phyloP scores from a whole-genome alignment of 31 red algal genomes.

The Asparagopsis taxiformis region DNA sequence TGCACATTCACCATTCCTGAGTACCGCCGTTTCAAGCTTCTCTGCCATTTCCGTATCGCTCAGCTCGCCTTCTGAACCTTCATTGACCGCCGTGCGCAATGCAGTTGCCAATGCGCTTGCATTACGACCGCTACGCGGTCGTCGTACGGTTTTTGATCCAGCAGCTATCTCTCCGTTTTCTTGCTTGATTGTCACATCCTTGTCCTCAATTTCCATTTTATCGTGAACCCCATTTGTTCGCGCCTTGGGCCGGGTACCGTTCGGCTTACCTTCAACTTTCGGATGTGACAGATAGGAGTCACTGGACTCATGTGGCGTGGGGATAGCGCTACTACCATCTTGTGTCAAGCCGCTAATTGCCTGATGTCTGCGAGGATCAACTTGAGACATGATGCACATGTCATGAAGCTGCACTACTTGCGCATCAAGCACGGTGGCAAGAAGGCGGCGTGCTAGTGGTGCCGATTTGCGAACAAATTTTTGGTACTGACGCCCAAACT shows the following conservation, averaged over 20 bases:
- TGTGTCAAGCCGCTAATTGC: background rate
- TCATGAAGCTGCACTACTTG: conserved; percentile 53
- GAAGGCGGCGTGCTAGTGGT: conserved; percentile 44
- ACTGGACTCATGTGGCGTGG: background rate
- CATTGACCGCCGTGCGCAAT: background rate
- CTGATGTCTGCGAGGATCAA: background rate
- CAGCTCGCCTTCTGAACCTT: background rate
- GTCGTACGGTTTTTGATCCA: background rate
- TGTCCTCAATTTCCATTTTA: background rate
- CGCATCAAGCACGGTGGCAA: conserved; percentile 54
- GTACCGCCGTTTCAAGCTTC: background rate
- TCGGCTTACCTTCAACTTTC: background rate
- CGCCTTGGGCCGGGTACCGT: background rate
- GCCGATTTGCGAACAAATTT: conserved; percentile 33
- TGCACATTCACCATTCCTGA: background rate
- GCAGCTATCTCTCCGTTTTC: background rate
- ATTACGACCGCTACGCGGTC: background rate
- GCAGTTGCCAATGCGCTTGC: background rate
- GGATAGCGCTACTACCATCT: background rate
- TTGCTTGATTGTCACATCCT: background rate
- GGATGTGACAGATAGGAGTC: background rate
- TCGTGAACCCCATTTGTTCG: background rate
- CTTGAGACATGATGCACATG: conserved; percentile 5
- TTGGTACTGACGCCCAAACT: conserved; percentile 36
- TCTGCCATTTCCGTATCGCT: background rate